phyloP scores from a whole-genome alignment of 2,329 filamentous ascomycete species.

The Monosporascus sp. region DNA sequence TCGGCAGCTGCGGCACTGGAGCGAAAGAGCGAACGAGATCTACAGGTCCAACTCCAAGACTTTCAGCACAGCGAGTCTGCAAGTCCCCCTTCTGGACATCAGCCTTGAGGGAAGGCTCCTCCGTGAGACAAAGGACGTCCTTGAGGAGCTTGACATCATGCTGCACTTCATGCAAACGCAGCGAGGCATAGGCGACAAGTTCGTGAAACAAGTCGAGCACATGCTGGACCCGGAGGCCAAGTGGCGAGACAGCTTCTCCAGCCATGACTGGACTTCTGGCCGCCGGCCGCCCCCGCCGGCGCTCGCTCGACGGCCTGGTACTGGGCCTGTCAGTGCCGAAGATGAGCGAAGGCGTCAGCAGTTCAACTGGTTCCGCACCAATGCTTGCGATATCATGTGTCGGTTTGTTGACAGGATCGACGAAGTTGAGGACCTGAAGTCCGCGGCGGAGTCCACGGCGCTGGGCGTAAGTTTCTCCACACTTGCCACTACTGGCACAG shows the following conservation, averaged over 20 bases:
- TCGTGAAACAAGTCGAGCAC: constrained; percentile 18
- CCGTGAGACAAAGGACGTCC: constrained; percentile 40
- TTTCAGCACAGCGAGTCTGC: constrained; percentile 10
- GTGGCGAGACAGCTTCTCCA: constrained; percentile 6
- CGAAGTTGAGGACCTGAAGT: too few species aligned
- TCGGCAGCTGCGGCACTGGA: constrained; percentile 33
- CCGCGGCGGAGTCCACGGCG: constrained; percentile 11
- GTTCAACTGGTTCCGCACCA: too few species aligned
- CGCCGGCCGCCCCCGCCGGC: too few species aligned
- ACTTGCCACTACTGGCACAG: neutral
- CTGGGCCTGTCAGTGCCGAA: too few species aligned
- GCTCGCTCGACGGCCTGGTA: too few species aligned
- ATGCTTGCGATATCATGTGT: too few species aligned
- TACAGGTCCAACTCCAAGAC: constrained; percentile 11
- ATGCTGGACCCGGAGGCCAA: constrained; percentile 8
- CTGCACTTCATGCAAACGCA: constrained; percentile 34
- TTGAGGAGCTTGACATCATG: constrained; percentile 45
- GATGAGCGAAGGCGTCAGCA: too few species aligned
- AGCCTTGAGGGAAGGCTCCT: constrained; percentile 37
- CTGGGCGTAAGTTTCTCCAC: constrained; percentile 21
- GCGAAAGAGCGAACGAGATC: constrained; percentile 16
- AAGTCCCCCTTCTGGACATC: constrained; percentile 34
- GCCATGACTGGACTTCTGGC: too few species aligned
- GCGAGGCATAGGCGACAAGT: constrained; percentile 23
- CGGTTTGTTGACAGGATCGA: too few species aligned